Evolutionary conservation across 2,329 filamentous ascomycete genomes (phyloP), one percentile per base, ranked within the genome.

Genomic region (Nigrograna mackinnonii): DNA sequence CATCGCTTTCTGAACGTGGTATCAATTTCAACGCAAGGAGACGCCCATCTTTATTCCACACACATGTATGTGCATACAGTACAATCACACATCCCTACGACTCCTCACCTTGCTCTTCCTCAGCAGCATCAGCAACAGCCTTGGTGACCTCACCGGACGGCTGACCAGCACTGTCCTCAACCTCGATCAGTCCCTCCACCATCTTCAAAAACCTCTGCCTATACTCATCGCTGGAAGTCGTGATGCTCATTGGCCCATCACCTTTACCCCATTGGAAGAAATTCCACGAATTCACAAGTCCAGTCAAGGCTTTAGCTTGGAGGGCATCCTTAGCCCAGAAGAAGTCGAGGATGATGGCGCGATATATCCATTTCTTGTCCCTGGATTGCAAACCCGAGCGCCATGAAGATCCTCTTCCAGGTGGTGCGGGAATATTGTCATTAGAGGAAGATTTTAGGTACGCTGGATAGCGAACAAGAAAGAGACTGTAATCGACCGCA

Each of bases 311-410:
- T 61, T 78, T 80, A 1, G 87, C 82, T 40, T 82, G 84, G 0
- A 84, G 55, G 52, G 84, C 85, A 64, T 89, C 85, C 66, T 86
- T 87, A 0, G 85, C 81, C 86, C 86, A 90, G 71, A 90, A 89
- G 68, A 91, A 90, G 64, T 90, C 87, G 22, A 90, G 71, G 12
- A 90, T 67, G 0, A 84, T 78, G 3, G 79, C 83, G 3, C 86
- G 78, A 56, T 88, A 90, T 11, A 84, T 71, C 74, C 84, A 86
- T 52, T 81, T 80, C 0, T 80, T 80, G 54, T 88, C 82, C 0
- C 76, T 71, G 7, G 84, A 86, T 1, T 67, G 52, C 0, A 89
- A 57, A 0, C 86, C 86, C 0, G 72, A 77, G 9, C 85, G 74
- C 86, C 86, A 90, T 5, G 68, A 68, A 4, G 61, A 66, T 32